phyloP scores from a whole-genome alignment of 2,329 filamentous ascomycete species.

The Neobulgaria alba region DNA sequence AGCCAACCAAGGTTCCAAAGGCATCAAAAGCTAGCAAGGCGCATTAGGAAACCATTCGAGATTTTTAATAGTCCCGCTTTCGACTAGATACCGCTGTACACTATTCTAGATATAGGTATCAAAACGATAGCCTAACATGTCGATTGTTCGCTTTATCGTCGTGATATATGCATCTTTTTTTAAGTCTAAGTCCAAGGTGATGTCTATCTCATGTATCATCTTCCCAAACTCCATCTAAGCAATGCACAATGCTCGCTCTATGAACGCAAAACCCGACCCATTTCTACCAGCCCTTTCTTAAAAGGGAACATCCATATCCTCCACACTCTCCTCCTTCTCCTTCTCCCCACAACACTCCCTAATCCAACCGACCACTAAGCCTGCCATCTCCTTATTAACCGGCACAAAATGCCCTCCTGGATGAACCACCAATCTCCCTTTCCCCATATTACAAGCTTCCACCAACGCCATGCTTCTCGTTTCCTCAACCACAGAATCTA shows the following conservation, averaged over 20 bases:
- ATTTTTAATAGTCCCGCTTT: constrained; percentile 12
- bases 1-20: constrained; percentile 43
- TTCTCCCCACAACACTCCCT: constrained; percentile 32
- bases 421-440: constrained; percentile 49
- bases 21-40: constrained; percentile 31
- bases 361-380: constrained; percentile 67
- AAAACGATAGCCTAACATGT: constrained; percentile 14
- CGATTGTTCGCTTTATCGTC: constrained; percentile 3
- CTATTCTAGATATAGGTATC: constrained; percentile 28
- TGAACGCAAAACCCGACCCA: neutral
- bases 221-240: neutral
- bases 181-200: too few species aligned
- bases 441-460: constrained; percentile 47
- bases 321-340: constrained; percentile 45
- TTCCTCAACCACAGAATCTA: constrained; percentile 88
- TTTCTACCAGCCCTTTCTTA: constrained; percentile 21
- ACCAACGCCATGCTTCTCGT: constrained; percentile 56
- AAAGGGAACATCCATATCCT: constrained; percentile 64
- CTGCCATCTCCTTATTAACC: constrained; percentile 70
- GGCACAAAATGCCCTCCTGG: constrained; percentile 90
- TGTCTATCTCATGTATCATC: too few species aligned
- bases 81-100: constrained; percentile 26
- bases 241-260: too few species aligned
- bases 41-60: constrained; percentile 21
- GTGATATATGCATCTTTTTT: too few species aligned